These are phyloP conservation scores for Pyrenophora seminiperda DNA, from an alignment of 2,329 filamentous ascomycete genomes.

Conservation along the genomic window DNA sequence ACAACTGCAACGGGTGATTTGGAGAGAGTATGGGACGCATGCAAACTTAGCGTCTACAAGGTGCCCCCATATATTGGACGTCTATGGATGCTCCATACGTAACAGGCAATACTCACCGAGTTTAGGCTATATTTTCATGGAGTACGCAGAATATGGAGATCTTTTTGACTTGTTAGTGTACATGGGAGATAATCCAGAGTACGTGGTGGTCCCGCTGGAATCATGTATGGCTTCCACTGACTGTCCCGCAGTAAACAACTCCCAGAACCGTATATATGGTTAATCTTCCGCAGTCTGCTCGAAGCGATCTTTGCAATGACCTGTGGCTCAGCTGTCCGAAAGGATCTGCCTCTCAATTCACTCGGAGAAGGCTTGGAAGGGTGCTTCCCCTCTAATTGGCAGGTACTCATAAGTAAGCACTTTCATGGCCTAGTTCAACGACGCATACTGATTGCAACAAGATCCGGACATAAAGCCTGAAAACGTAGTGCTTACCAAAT, in stretches of 20 bases:
- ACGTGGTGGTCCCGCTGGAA: not conserved
- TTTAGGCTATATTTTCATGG: not conserved
- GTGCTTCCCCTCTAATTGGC: not conserved
- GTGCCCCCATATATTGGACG: not conserved
- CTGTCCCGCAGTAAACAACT: not conserved
- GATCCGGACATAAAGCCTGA: not conserved
- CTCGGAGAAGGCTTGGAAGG: not conserved
- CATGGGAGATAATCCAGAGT: not conserved
- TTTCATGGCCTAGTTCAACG: not conserved
- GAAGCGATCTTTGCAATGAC: not conserved
- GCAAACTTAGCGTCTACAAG: not conserved
- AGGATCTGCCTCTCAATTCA: not conserved
- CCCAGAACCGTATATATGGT: not conserved
- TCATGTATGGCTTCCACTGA: not conserved
- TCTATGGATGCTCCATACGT: not conserved
- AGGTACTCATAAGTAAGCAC: not conserved
- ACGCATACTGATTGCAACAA: not conserved
- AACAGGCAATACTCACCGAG: not conserved
- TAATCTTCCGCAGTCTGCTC: not conserved
- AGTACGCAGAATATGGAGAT: not conserved
- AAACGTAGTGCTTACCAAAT: not conserved
- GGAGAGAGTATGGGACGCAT: not conserved
- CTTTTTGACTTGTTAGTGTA: not conserved
- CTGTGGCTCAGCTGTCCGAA: not conserved
- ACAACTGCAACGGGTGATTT: no score